Percentiles rank a stretch among this genome's conserved stretches.
These are phyloP conservation scores for Xylaria curta DNA, from an alignment of 495 filamentous ascomycete genomes.

Conservation along the genomic window DNA sequence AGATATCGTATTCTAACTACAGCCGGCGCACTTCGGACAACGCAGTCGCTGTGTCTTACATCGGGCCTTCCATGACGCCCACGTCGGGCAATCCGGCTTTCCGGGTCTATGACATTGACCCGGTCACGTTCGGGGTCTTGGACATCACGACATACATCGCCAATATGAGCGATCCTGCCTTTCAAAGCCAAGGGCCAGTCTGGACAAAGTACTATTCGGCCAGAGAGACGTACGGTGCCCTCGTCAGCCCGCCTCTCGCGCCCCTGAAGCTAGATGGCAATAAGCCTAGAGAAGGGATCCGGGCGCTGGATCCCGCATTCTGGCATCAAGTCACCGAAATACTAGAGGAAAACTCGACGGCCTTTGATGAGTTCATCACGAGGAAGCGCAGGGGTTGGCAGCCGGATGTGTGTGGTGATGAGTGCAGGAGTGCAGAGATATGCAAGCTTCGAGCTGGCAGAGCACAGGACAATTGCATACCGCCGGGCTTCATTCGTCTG, in stretches of 20 bases:
- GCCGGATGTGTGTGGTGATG: conserved; percentile 30
- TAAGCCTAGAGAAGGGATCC: conserved; percentile 25
- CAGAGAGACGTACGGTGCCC: conserved; percentile 57
- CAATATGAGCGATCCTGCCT: conserved; percentile 53
- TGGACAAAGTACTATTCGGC: conserved; percentile 63
- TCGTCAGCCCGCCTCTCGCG: conserved; percentile 47
- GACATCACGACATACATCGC: conserved; percentile 61
- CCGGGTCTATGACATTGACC: conserved; percentile 63
- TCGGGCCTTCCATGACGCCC: conserved; percentile 61
- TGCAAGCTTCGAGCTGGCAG: conserved; percentile 43
- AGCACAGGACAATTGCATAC: conserved; percentile 42
- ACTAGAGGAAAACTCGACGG: conserved; percentile 27
- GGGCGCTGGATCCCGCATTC: conserved; percentile 60
- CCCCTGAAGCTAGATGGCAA: background rate
- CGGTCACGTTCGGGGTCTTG: conserved; percentile 59
- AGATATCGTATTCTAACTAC: conserved; percentile 60
- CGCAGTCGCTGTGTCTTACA: conserved; percentile 56
- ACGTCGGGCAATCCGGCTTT: conserved; percentile 60
- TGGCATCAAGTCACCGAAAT: conserved; percentile 63
- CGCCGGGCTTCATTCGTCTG: conserved; percentile 24
- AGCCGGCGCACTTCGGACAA: conserved; percentile 37
- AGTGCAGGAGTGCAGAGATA: conserved; percentile 36
- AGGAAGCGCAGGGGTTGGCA: conserved; percentile 39
- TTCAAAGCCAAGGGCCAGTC: conserved; percentile 46
- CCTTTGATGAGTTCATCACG: conserved; percentile 37